Percentiles rank a stretch among this genome's conserved stretches.
These are phyloP conservation scores for Diospyros lotus DNA, from an alignment of 148 eudicot genomes.

Conservation along the genomic window DNA sequence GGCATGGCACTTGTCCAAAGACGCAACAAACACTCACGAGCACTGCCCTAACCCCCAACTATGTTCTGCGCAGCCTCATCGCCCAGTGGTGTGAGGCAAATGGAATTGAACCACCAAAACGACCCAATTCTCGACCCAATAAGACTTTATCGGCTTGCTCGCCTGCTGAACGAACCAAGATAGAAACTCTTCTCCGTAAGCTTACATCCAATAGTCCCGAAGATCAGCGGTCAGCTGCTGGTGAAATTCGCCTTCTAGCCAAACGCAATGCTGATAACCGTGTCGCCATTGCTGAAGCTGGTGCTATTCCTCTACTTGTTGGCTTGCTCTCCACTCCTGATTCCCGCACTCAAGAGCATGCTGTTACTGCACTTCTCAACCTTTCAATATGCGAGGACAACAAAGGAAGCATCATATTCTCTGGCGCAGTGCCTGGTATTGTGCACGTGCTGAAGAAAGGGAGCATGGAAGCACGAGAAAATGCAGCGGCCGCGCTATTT, in stretches of 20 bases:
- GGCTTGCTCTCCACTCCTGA: slow-evolving; percentile 52
- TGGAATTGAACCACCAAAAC: slow-evolving; percentile 72
- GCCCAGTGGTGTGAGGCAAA: slow-evolving; percentile 92
- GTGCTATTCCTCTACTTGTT: slow-evolving; percentile 85
- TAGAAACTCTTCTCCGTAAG: slow-evolving; percentile 56
- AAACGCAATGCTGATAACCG: slow-evolving; percentile 84
- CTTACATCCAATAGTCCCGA: slow-evolving; percentile 59
- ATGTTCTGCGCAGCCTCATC: slow-evolving; percentile 84
- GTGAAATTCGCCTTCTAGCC: slow-evolving; percentile 80
- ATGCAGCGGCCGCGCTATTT: slow-evolving; percentile 89
- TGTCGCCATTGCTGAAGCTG: slow-evolving; percentile 80
- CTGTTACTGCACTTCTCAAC: slow-evolving; percentile 88
- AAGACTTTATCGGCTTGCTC: slow-evolving; percentile 53
- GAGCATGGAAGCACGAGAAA: slow-evolving; percentile 90
- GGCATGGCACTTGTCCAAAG: slow-evolving; percentile 89
- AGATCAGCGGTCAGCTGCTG: slow-evolving; percentile 65
- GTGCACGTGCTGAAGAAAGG: slow-evolving; percentile 79
- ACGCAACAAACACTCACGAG: slow-evolving; percentile 72
- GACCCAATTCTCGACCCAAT: slow-evolving; percentile 37
- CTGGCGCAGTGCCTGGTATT: slow-evolving; percentile 79
- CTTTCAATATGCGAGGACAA: slow-evolving; percentile 86
- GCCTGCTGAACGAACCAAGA: slow-evolving; percentile 62
- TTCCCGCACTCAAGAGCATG: slow-evolving; percentile 83
- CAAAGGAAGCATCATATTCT: slow-evolving; percentile 66
- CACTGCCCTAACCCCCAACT: slow-evolving; percentile 75